These are phyloP conservation scores for Thuidium tamariscinum DNA, from an alignment of 225 moss, liverwort and hornwort species.

Conservation along the genomic window DNA sequence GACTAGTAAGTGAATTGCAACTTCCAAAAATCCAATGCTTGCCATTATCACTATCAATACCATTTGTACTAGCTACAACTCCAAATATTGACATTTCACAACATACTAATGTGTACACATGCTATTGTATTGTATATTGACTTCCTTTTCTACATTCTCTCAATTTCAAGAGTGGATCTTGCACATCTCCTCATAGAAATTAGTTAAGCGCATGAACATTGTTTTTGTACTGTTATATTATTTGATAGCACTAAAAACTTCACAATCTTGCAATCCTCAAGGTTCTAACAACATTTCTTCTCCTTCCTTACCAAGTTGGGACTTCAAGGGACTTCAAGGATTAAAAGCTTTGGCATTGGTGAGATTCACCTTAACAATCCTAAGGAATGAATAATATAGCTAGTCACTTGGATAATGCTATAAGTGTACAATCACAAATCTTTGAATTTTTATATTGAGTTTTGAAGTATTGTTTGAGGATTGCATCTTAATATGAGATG, in stretches of 20 bases:
- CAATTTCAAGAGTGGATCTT: background rate
- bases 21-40: background rate
- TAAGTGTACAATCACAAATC: too few relatives aligned
- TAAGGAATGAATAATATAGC: background rate
- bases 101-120: fast-evolving
- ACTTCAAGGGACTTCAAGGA: background rate
- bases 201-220: background rate
- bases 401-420: background rate
- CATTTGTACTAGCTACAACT: background rate
- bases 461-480: background rate
- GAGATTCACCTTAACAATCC: background rate
- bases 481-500: background rate
- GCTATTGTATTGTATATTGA: background rate
- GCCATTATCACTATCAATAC: background rate
- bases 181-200: background rate
- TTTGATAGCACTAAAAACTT: too few relatives aligned
- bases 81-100: fast-evolving
- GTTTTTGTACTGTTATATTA: fast-evolving
- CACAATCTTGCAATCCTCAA: background rate
- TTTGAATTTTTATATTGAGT: too few relatives aligned
- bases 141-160: background rate
- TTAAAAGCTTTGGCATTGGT: background rate
- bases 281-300: background rate
- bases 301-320: fast-evolving
- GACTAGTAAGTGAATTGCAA: background rate